Evolutionary conservation across 306 rosid species (phyloP), one percentile per base, ranked within the genome.

Genomic region (Macrotyloma uniflorum): DNA sequence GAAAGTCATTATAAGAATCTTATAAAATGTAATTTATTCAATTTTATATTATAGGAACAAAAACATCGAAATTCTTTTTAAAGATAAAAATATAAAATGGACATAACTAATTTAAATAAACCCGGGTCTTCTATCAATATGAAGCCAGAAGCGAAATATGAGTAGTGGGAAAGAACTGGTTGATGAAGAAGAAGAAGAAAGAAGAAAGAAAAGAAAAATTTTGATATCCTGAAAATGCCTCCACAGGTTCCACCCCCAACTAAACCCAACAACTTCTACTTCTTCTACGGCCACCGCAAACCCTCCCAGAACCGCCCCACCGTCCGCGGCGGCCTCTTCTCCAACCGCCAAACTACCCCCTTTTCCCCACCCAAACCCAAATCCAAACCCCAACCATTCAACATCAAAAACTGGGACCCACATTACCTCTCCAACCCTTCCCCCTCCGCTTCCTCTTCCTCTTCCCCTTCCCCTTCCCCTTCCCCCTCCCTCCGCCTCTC

Each of bases 251-350:
- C 90, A 22, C 80, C 75, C 3, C 82, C 83, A 3, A 32, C 83
- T 16, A 86, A 89, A 51, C 68, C 89, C 73, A 83, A 18, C 45
- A 62, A 5, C 5, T 78, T 82, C 20, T 58, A 84, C 77, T 83
- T 89, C 89, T 90, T 86, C 87, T 58, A 88, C 64, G 97, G 97
- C 62, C 97, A 90, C 89, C 96, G 93, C 35, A 94, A 86, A 22
- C 94, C 94, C 73, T 70, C 91, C 63, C 89, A 87, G 53, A 89
- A 94, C 78, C 91, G 88, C 70, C 96, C 97, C 47, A 87, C 84
- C 12, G 88, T 91, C 51, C 87, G 87, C 16, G 98, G 91, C 5
- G 91, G 94, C 82, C 88, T 89, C 80, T 89, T 86, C 89, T 84
- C 91, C 81, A 87, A 90, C 47, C 92, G 89, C 72, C 74, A 68